A percentile compares a stretch with the other conserved stretches of the same genome.
These are phyloP conservation scores for Coniferiporia sulphurascens DNA, from an alignment of 1,284 basidiomycete species.

Conservation along the genomic window DNA sequence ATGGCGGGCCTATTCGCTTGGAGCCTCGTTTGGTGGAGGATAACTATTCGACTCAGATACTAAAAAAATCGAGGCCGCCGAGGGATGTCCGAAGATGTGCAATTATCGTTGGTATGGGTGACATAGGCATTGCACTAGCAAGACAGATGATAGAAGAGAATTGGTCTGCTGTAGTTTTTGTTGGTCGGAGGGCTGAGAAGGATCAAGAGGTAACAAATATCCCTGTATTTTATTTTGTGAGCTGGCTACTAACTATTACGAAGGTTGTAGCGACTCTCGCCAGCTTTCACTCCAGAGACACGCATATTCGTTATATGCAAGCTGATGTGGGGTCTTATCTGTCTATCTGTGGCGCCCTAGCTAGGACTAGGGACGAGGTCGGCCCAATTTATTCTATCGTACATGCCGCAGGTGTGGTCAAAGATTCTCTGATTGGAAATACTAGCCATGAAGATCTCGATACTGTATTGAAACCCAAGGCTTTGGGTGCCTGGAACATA, in stretches of 20 bases:
- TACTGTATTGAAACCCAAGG: conserved; percentile 26
- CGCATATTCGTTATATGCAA: conserved; percentile 6
- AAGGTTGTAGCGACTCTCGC: conserved; percentile 7
- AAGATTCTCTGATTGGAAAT: conserved; percentile 23
- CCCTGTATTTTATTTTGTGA: background rate
- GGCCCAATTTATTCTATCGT: conserved; percentile 28
- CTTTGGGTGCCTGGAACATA: conserved; percentile 30
- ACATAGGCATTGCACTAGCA: conserved; percentile 26
- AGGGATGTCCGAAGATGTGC: conserved; percentile 19
- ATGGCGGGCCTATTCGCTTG: background rate
- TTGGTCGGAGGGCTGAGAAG: background rate
- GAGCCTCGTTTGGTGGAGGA: conserved; percentile 4
- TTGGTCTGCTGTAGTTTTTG: conserved; percentile 2
- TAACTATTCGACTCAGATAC: background rate
- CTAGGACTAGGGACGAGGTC: conserved; percentile 19
- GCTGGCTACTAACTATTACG: background rate
- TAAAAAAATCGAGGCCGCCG: background rate
- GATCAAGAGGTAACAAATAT: background rate
- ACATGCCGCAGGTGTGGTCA: conserved; percentile 26
- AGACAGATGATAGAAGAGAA: conserved; percentile 20
- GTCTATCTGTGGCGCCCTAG: conserved; percentile 21
- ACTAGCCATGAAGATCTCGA: conserved; percentile 23
- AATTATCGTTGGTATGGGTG: conserved; percentile 31
- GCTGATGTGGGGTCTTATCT: conserved; percentile 24
- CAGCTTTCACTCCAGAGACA: background rate